Evolutionary conservation across 208 protist species (phyloP).

Genomic region (Tetramitus jugosus): DNA sequence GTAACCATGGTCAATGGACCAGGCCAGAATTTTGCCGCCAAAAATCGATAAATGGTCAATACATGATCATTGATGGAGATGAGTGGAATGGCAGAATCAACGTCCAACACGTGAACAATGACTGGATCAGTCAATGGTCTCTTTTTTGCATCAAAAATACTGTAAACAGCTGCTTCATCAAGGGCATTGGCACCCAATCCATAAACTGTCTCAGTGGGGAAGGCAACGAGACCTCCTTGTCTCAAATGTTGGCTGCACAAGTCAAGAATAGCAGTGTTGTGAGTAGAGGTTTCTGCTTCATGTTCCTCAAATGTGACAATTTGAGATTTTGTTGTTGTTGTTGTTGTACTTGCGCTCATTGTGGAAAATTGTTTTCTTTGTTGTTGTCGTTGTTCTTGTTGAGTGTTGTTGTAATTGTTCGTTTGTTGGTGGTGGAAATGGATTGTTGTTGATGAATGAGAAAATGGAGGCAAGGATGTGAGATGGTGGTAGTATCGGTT

Average conservation of each 20-base stretch:
- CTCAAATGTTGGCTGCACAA: conserved; percentile 4
- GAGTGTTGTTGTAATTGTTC: no score
- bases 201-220: conserved; percentile 98
- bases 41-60: conserved; percentile 41
- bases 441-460: no score
- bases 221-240: conserved; percentile 69
- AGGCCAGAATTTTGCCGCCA: conserved; percentile 65
- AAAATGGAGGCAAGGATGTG: no score
- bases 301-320: no score
- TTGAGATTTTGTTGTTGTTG: no score
- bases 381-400: no score
- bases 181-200: conserved; percentile 89
- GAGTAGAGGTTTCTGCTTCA: no score
- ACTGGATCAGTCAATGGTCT: conserved; percentile 85
- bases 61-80: conserved; percentile 42
- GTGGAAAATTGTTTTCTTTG: no score
- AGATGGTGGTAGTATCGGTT: no score
- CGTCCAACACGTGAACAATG: conserved; percentile 80
- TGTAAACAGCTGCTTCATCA: conserved; percentile 56
- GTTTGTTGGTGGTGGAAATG: no score
- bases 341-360: no score
- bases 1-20: conserved; percentile 81
- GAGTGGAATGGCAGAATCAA: conserved; percentile 54
- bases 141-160: conserved; percentile 90
- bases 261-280: background rate